Evolutionary conservation across 2,329 filamentous ascomycete species (phyloP).

Genomic region (Aspergillus ruber): DNA sequence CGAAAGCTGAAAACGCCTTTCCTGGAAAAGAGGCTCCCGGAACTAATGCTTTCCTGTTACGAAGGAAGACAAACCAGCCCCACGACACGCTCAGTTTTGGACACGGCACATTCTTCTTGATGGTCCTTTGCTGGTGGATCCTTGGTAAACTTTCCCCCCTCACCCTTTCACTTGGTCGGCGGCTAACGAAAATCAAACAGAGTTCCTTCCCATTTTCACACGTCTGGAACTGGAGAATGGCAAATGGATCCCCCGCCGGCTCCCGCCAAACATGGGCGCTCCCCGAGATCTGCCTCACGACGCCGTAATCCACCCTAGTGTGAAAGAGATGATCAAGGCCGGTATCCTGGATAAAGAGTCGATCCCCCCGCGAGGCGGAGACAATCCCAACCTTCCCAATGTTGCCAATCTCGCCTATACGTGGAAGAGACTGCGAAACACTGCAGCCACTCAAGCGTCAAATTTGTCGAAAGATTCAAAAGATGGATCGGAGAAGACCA

Average conservation of each 20-base stretch:
- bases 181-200: slow-evolving; percentile 10
- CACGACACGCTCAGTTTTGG: slow-evolving; percentile 30
- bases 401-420: neutral
- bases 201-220: slow-evolving; percentile 30
- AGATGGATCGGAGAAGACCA: neutral
- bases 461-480: neutral
- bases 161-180: neutral
- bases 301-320: slow-evolving; percentile 25
- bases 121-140: slow-evolving; percentile 31
- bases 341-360: slow-evolving; percentile 12
- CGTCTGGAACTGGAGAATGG: slow-evolving; percentile 30
- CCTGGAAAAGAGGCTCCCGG: slow-evolving; percentile 10
- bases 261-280: slow-evolving; percentile 31
- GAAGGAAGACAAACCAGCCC: slow-evolving; percentile 11
- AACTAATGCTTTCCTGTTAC: neutral
- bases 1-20: slow-evolving; percentile 5
- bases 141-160: slow-evolving; percentile 15
- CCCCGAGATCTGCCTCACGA: slow-evolving; percentile 26
- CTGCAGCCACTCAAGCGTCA: neutral
- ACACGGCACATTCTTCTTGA: slow-evolving; percentile 19
- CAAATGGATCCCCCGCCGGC: slow-evolving; percentile 28
- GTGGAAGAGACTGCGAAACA: neutral
- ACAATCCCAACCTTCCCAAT: slow-evolving; percentile 10
- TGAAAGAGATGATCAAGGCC: slow-evolving; percentile 20
- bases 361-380: slow-evolving; percentile 14